Evolutionary conservation across 208 protist genomes (phyloP), one percentile per base, ranked within the genome.

Genomic region (Borovskyia barvae): DNA sequence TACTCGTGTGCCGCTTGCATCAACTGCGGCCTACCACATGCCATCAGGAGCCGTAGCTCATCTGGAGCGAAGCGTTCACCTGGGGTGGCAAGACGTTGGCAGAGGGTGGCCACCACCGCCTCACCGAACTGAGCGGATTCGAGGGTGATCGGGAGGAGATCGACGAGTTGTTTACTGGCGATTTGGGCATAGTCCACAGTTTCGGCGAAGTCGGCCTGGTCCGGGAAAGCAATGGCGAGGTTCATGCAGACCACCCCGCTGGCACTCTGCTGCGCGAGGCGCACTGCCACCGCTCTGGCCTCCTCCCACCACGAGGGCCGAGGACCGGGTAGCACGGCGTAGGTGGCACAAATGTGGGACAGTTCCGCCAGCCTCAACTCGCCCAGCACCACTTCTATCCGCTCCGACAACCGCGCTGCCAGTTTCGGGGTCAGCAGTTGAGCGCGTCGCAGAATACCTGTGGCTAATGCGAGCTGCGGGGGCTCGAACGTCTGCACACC

Each of bases 331-430:
- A 92, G 75, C 12, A 68, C 61, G 7, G 84, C 74, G 57, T 92
- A 90, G 7, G 84, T 88, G 33, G 78, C 77, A 51, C 88, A 94
- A 43, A 94, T 84, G 68, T 92, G 82, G 30, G 80, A 85, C 25
- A 94, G 79, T 76, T 94, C 84, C 0, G 80, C 54, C 4, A 94
- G 66, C 14, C 76, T 72, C 65, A 94, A 66, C 66, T 94, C 84
- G 4, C 83, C 84, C 5, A 94, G 66, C 15, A 82, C 67, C 29
- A 72, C 67, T 65, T 94, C 87, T 41, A 90, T 78, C 8, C 82
- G 74, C 60, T 74, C 72, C 5, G 81, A 73, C 32, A 94, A 75
- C 33, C 41, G 33, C 1, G 47, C 32, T 1, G 80, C 69, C 48
- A 94, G 53, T 26, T 85, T 64, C 30, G 67, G 65, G 4, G 75